A percentile compares a stretch with the other conserved stretches of the same genome.
Evolutionary conservation across 257 asterid species (phyloP).

Genomic region (Salvia hispanica): DNA sequence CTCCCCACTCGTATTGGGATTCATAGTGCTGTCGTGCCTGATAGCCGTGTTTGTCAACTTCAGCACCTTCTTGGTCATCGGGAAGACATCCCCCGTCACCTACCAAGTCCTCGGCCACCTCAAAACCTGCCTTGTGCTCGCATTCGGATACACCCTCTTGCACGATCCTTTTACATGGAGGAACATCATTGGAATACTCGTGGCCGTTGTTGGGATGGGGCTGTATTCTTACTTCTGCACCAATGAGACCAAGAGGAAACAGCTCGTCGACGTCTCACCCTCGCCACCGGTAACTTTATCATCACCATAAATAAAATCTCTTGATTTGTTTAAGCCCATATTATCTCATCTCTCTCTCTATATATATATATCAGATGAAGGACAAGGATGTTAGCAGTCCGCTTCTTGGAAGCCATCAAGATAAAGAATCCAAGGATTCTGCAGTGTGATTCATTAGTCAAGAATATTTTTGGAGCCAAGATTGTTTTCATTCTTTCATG

Average conservation of each 20-base stretch:
- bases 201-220: conserved; percentile 87
- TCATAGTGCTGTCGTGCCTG: conserved; percentile 77
- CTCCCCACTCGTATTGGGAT: conserved; percentile 65
- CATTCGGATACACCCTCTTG: conserved; percentile 75
- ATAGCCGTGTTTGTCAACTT: conserved; percentile 91
- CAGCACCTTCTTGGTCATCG: conserved; percentile 90
- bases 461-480: conserved; percentile 28
- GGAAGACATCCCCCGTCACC: conserved; percentile 94
- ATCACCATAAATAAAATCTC: neutral
- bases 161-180: conserved; percentile 85
- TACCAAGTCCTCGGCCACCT: conserved; percentile 90
- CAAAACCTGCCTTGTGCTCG: conserved; percentile 88
- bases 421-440: conserved; percentile 59
- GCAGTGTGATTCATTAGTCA: conserved; percentile 39
- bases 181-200: conserved; percentile 69
- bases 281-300: conserved; percentile 38
- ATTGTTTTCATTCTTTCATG: conserved; percentile 27
- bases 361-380: conserved; percentile 43
- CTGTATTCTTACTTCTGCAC: conserved; percentile 82
- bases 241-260: conserved; percentile 68
- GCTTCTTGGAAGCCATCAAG: conserved; percentile 53
- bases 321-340: no score
- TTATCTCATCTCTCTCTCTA: neutral
- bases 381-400: conserved; percentile 66
- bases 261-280: conserved; percentile 45